Evolutionary conservation across 78 protist species (phyloP).

Genomic region (Isochrysis galbana): DNA sequence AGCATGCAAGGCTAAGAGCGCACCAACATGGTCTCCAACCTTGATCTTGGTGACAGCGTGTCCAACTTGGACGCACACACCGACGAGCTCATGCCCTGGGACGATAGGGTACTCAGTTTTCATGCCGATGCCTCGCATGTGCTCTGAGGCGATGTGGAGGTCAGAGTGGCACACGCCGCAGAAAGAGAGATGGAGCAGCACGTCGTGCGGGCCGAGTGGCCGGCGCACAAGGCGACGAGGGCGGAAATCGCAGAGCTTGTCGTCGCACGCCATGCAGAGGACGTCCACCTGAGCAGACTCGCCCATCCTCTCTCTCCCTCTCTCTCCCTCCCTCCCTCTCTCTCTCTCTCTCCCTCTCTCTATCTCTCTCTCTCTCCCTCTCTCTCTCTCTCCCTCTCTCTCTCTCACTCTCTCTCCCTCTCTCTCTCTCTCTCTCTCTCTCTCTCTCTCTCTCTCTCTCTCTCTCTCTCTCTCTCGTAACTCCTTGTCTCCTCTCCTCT

Average conservation of each 20-base stretch:
- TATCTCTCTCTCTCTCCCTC: no score
- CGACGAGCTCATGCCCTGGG: conserved; percentile 63
- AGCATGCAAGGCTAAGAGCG: no score
- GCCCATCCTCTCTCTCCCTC: no score
- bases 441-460: no score
- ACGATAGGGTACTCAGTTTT: conserved; percentile 23
- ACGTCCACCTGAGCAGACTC: no score
- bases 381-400: no score
- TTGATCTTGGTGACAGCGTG: neutral
- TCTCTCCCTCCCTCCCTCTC: no score
- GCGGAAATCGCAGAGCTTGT: neutral
- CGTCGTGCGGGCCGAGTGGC: conserved; percentile 15
- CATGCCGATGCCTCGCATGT: neutral
- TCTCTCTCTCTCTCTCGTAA: no score
- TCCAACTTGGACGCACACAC: neutral
- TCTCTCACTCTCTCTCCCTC: no score
- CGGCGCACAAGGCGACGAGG: neutral
- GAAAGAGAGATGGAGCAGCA: neutral
- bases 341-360: no score
- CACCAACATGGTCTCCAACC: conserved; percentile 48
- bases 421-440: no score
- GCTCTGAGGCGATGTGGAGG: conserved; percentile 38
- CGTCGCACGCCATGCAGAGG: conserved; percentile 8
- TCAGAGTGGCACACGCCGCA: conserved; percentile 43
- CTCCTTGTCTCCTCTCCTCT: no score